Evolutionary conservation across 805 yeast genomes (phyloP).

Genomic region (Candida berthetii): DNA sequence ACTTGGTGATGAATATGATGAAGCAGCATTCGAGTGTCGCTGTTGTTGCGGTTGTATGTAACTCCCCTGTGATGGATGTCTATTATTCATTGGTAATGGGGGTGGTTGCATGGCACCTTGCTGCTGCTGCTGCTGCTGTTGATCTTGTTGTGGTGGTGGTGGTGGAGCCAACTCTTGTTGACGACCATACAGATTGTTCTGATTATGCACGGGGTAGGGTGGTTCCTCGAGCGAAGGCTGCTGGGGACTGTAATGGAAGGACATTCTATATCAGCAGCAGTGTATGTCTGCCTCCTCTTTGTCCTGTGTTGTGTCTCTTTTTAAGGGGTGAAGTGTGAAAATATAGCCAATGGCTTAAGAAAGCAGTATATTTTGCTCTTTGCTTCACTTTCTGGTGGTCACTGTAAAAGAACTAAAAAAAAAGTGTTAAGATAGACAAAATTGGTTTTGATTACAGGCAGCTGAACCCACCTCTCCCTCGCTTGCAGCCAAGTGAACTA

Average conservation of each 20-base stretch:
- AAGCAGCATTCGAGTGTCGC: background rate
- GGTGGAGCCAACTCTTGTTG: slow-evolving; percentile 1
- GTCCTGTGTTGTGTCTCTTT: no score
- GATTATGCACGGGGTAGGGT: background rate
- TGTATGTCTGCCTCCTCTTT: background rate
- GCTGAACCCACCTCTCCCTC: no score
- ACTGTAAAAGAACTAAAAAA: no score
- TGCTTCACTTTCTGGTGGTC: no score
- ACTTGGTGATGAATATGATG: background rate
- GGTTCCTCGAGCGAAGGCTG: slow-evolving; percentile 2
- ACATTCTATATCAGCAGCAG: background rate
- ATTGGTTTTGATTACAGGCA: no score
- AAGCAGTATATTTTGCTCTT: no score
- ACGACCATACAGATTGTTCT: background rate
- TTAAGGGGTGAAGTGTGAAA: no score
- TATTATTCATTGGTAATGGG: slow-evolving; percentile 2
- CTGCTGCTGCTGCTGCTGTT: slow-evolving; percentile 2
- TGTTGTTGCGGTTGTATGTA: slow-evolving; percentile 2
- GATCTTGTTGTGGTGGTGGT: background rate
- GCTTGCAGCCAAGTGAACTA: no score
- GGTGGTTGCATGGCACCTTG: slow-evolving; percentile 3
- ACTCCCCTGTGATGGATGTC: slow-evolving; percentile 1
- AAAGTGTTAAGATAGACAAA: no score
- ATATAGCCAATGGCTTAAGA: no score
- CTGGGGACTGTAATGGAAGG: slow-evolving; percentile 2